Conservation (phyloP, 768 basidiomycete genomes). For the Cytidiella melzeri region DNA sequence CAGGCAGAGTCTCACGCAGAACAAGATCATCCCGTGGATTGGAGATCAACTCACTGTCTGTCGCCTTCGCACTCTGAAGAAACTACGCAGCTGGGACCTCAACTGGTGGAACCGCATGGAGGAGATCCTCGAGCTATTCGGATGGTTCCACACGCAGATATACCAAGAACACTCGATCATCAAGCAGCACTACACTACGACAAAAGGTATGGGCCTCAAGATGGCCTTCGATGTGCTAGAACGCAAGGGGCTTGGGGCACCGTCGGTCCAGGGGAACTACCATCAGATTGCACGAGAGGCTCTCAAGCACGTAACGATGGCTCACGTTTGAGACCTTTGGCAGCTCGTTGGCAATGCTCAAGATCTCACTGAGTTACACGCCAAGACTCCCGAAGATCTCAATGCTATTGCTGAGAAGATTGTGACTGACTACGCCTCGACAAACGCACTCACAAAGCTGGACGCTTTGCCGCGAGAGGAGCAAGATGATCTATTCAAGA, state of each 20-base stretch:
- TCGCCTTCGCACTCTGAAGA: no score
- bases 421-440: constrained; percentile 25
- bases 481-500: no score
- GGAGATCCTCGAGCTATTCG: no score
- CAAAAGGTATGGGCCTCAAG: constrained; percentile 14
- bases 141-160: no score
- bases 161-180: no score
- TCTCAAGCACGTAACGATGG: constrained; percentile 31
- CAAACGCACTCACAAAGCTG: constrained; percentile 20
- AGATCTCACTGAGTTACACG: constrained; percentile 23
- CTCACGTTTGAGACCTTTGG: constrained; percentile 32
- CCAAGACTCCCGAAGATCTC: constrained; percentile 23
- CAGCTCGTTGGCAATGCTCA: constrained; percentile 19
- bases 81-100: no score
- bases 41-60: no score
- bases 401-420: constrained; percentile 22
- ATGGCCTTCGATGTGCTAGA: constrained; percentile 18
- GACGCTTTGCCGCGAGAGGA: constrained; percentile 3
- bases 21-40: no score
- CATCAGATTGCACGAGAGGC: no score
- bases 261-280: no score
- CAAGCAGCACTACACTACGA: no score
- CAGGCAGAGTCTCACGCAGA: neutral
- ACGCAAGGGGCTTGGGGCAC: no score
- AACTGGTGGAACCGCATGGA: constrained; percentile 35